Base-by-base conservation (phyloP, 805 yeast genomes). In the Huiozyma naganishii region DNA sequence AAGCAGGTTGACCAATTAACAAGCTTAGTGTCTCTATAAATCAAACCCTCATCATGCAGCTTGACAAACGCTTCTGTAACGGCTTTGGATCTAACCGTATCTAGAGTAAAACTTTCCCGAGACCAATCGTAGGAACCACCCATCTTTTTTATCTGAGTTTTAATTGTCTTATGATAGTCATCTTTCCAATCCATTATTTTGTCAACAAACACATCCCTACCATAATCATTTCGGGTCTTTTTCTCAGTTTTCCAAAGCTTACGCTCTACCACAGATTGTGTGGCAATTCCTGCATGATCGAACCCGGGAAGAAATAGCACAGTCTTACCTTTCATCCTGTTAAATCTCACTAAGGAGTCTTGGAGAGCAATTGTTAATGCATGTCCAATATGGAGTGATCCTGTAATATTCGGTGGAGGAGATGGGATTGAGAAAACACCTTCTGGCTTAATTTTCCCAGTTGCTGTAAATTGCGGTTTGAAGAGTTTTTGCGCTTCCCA, bases 141-240 rank as follows among this genome's bases (percentile, higher is more conserved):
- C 62, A 90, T 72, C 50, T 76, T 77, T 65, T 79, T 71, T 58
- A 90, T 76, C 68, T 90, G 98, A 49, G 71, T 60, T 68, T 83
- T 85, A 64, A 90, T 90, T 54, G 82, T 80, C 41, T 64, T 64
- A 55, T 90, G 96, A 69, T 90, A 90, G 45, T 80, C 83, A 48
- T 87, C 92, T 64, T 92, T 92, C 98, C 98, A 90, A 50, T 86
- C 94, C 97, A 97, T 89, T 13, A 92, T 95, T 61, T 81, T 79
- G 35, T 74, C 79, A 44, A 83, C 67, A 57, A 90, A 90, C 51
- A 76, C 79, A 61, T 90, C 96, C 67, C 97, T 84, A 47, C 96
- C 95, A 47, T 77, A 77, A 61, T 92, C 97, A 65, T 90, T 95
- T 68, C 96, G 82, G 40, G 97, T 86, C 61, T 80, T 74, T 65